A percentile compares a stretch with the other conserved stretches of the same genome.
Conservation (phyloP, 192 early-diverging fungal genomes). For the Backusella australiensis region DNA sequence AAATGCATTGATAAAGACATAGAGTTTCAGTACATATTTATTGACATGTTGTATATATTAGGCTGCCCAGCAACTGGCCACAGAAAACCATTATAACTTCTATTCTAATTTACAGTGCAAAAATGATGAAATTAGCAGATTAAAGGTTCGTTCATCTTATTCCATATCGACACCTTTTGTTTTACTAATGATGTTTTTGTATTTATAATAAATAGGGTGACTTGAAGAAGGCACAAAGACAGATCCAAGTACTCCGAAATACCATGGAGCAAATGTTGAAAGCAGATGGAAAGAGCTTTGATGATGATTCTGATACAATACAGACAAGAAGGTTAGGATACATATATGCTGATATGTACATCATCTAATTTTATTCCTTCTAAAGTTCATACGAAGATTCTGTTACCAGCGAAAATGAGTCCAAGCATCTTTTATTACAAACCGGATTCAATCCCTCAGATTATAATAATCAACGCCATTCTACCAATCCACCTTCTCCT, state of each 20-base stretch:
- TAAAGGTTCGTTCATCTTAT: not conserved
- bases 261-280: constrained; percentile 21
- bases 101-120: not conserved
- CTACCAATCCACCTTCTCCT: constrained; percentile 6
- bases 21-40: not conserved
- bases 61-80: not conserved
- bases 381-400: not conserved
- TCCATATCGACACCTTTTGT: not conserved
- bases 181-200: not conserved
- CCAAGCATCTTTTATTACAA: constrained; percentile 1
- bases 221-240: not conserved
- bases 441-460: not conserved
- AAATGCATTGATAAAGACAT: not conserved
- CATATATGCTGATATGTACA: too few relatives aligned
- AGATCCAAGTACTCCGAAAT: constrained; percentile 8
- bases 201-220: constrained; percentile 1
- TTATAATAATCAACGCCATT: not conserved
- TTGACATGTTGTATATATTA: not conserved
- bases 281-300: constrained; percentile 7
- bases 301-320: not conserved
- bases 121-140: constrained; percentile 7
- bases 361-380: not conserved
- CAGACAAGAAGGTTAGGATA: not conserved
- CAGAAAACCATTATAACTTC: not conserved
- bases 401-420: not conserved